Conservation (phyloP, 805 yeast genomes). For the Myxozyma neotropica region DNA sequence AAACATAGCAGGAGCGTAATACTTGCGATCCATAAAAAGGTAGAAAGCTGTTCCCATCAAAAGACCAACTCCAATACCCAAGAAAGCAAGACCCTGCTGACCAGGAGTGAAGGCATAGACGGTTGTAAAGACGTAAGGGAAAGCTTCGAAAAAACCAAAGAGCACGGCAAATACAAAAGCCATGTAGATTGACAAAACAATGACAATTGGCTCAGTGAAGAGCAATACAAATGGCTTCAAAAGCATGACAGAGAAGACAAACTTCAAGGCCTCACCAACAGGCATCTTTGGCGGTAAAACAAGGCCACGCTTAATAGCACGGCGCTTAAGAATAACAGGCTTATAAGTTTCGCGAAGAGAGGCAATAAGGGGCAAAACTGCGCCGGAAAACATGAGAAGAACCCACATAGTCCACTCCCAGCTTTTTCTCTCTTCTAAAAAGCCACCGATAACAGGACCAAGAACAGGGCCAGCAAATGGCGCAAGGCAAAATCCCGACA, state of each 20-base stretch:
- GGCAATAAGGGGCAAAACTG: constrained; percentile 51
- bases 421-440: constrained; percentile 50
- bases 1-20: constrained; percentile 17
- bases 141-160: constrained; percentile 58
- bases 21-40: constrained; percentile 25
- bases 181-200: constrained; percentile 55
- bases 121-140: constrained; percentile 54
- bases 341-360: constrained; percentile 70
- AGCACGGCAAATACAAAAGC: constrained; percentile 58
- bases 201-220: constrained; percentile 71
- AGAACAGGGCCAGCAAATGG: constrained; percentile 63
- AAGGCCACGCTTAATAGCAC: constrained; percentile 65
- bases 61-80: constrained; percentile 65
- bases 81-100: constrained; percentile 59
- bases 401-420: constrained; percentile 79
- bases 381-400: constrained; percentile 65
- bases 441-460: constrained; percentile 54
- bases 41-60: constrained; percentile 25
- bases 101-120: constrained; percentile 53
- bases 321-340: constrained; percentile 59
- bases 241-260: constrained; percentile 54
- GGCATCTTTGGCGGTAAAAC: constrained; percentile 25
- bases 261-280: constrained; percentile 47
- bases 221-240: constrained; percentile 70
- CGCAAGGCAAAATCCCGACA: constrained; percentile 69